Percentiles rank a stretch among this genome's conserved stretches.
Evolutionary conservation across 495 filamentous ascomycete species (phyloP).

Genomic region (Penicillium coprophilum): DNA sequence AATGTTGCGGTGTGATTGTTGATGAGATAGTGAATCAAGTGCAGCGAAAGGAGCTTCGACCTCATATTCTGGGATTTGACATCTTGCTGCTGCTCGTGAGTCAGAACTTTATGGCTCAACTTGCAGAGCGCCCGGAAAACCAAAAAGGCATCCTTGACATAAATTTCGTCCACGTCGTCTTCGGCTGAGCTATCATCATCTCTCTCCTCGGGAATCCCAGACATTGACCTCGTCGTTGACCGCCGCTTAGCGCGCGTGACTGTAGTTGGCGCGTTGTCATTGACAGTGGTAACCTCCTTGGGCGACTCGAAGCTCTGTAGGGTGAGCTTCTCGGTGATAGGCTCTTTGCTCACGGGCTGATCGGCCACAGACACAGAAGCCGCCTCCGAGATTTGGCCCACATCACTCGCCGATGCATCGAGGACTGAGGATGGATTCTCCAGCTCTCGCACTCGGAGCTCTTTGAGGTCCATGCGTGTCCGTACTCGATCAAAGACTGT

Average conservation of each 20-base stretch:
- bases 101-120: conserved; percentile 85
- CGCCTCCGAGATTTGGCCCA: conserved; percentile 48
- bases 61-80: conserved; percentile 93
- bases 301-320: conserved; percentile 92
- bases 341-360: conserved; percentile 59
- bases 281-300: conserved; percentile 89
- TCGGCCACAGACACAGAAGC: conserved; percentile 52
- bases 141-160: conserved; percentile 92
- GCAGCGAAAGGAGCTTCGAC: conserved; percentile 91
- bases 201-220: conserved; percentile 49
- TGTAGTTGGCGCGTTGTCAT: conserved; percentile 88
- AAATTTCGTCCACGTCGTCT: conserved; percentile 95
- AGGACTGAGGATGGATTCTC: conserved; percentile 30
- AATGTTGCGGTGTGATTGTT: conserved; percentile 89
- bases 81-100: conserved; percentile 88
- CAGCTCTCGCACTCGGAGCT: conserved; percentile 56
- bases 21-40: conserved; percentile 89
- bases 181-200: conserved; percentile 61
- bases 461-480: conserved; percentile 81
- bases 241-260: conserved; percentile 75
- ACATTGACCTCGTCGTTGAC: conserved; percentile 50
- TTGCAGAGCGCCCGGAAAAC: conserved; percentile 98
- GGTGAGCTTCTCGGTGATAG: conserved; percentile 72
- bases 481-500: conserved; percentile 97
- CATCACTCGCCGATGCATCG: conserved; percentile 37